These are phyloP conservation scores for Paxillus ammoniavirescens DNA, from an alignment of 768 basidiomycete species.

Conservation along the genomic window DNA sequence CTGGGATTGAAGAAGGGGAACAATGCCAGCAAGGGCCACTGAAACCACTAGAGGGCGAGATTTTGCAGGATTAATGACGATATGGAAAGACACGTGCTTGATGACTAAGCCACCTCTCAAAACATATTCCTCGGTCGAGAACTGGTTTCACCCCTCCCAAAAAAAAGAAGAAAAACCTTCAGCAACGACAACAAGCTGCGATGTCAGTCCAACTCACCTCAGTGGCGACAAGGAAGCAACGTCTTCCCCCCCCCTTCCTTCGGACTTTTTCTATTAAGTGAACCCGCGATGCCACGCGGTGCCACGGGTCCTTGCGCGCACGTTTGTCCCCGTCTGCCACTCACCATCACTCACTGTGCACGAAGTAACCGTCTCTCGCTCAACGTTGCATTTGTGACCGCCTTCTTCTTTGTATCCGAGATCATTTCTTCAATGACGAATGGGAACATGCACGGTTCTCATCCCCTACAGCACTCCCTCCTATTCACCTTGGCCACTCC, in stretches of 20 bases:
- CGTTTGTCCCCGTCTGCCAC: slow-evolving; percentile 29
- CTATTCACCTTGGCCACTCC: neutral
- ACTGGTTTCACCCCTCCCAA: neutral
- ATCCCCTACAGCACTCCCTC: slow-evolving; percentile 20
- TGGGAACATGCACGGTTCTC: slow-evolving; percentile 21
- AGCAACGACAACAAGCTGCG: slow-evolving; percentile 1
- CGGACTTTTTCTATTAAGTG: slow-evolving; percentile 24
- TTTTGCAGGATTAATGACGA: slow-evolving; percentile 29
- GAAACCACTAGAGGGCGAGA: neutral
- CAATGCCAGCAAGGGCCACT: no score
- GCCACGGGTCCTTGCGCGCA: slow-evolving; percentile 36
- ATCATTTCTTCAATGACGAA: slow-evolving; percentile 22
- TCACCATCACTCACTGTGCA: neutral
- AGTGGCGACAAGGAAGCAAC: slow-evolving; percentile 12
- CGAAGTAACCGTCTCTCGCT: neutral
- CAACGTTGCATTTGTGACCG: slow-evolving; percentile 1
- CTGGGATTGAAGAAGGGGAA: neutral
- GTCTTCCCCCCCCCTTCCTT: slow-evolving; percentile 7
- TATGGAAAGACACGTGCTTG: slow-evolving; percentile 36
- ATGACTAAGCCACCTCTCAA: slow-evolving; percentile 29
- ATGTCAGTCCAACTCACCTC: slow-evolving; percentile 18
- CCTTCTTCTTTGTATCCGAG: slow-evolving; percentile 4
- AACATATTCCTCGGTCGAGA: no score
- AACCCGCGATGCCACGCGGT: slow-evolving; percentile 25
- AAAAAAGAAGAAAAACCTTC: neutral